These are phyloP conservation scores for Pyrenochaeta sp. DNA, from an alignment of 2,329 filamentous ascomycete species.

Conservation along the genomic window DNA sequence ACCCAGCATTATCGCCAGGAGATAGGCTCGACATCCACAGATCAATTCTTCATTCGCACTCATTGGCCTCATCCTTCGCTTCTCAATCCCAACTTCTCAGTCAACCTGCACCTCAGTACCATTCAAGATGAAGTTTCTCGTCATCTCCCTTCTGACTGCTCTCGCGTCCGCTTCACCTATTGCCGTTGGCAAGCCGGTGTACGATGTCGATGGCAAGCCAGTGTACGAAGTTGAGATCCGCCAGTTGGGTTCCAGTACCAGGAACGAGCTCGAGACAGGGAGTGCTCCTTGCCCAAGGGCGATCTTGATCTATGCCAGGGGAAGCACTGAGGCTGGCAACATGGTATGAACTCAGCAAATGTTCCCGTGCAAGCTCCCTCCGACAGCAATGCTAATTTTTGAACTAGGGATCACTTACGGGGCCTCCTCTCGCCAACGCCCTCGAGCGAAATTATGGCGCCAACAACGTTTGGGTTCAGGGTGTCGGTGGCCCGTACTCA, in stretches of 20 bases:
- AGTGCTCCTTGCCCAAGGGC: constrained; percentile 30
- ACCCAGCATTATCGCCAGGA: not conserved
- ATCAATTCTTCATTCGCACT: not conserved
- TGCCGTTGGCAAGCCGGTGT: constrained; percentile 8
- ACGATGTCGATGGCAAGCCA: too few relatives aligned
- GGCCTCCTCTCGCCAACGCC: constrained; percentile 28
- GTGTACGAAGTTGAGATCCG: constrained; percentile 15
- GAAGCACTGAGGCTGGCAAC: constrained; percentile 34
- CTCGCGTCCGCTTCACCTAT: constrained; percentile 23
- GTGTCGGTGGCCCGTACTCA: constrained; percentile 48
- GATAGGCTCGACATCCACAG: not conserved
- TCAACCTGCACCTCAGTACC: not conserved
- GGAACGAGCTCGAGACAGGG: constrained; percentile 35
- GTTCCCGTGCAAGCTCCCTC: not conserved
- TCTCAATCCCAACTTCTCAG: not conserved
- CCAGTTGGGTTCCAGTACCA: constrained; percentile 15
- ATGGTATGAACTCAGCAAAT: constrained; percentile 27
- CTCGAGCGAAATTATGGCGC: constrained; percentile 35
- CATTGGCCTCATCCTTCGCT: not conserved
- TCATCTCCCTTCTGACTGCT: constrained; percentile 21
- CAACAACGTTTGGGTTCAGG: constrained; percentile 37
- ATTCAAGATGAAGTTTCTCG: constrained; percentile 32
- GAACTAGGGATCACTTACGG: constrained; percentile 27
- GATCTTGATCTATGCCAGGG: constrained; percentile 42
- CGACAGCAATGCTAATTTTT: not conserved